Evolutionary conservation across 1,284 basidiomycete species (phyloP).

Genomic region (Cryptococcus amylolentus): DNA sequence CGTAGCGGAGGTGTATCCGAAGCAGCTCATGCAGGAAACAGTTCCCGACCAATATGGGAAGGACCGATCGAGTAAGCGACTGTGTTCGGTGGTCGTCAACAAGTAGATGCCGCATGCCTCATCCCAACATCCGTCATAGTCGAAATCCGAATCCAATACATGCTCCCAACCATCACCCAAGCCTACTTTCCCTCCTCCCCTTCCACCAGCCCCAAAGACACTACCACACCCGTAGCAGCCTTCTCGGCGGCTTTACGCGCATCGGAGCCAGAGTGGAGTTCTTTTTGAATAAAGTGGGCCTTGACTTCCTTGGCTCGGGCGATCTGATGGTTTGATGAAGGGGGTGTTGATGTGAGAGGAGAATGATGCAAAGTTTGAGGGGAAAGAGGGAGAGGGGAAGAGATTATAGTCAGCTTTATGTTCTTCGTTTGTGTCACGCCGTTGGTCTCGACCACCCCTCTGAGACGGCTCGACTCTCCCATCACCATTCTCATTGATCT

Average conservation of each 20-base stretch:
- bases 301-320: slow-evolving; percentile 70
- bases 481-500: too few species aligned
- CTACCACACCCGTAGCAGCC: slow-evolving; percentile 67
- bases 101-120: background rate
- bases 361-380: background rate
- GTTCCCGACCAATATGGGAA: too few species aligned
- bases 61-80: too few species aligned
- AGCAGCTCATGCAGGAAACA: too few species aligned
- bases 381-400: background rate
- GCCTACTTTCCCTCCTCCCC: slow-evolving; percentile 49
- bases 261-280: slow-evolving; percentile 63
- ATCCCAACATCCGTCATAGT: background rate
- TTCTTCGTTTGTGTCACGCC: background rate
- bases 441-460: background rate
- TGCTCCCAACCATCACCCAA: background rate
- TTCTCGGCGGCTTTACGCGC: slow-evolving; percentile 69
- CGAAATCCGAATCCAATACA: slow-evolving; percentile 6
- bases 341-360: background rate
- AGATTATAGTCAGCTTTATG: background rate
- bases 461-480: background rate
- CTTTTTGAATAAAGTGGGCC: slow-evolving; percentile 67
- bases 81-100: too few species aligned
- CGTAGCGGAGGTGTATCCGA: too few species aligned
- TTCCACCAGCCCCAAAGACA: slow-evolving; percentile 69
- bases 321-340: slow-evolving; percentile 53